These are phyloP conservation scores for Vitis amurensis DNA, from an alignment of 164 flowering plant genomes.

Conservation along the genomic window DNA sequence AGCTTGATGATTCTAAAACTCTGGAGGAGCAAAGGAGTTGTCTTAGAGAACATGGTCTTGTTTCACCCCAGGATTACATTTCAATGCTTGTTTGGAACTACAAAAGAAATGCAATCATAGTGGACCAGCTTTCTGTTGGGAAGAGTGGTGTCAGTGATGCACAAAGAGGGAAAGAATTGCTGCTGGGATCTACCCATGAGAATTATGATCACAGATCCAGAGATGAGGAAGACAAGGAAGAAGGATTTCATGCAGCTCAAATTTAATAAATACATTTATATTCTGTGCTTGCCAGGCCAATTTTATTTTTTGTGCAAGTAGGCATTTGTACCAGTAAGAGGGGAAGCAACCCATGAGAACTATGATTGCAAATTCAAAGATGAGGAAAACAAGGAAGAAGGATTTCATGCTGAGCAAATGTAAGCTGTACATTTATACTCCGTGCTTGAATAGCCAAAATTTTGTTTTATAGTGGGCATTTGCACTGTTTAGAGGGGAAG, in stretches of 20 bases:
- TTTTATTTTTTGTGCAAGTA: too few species aligned
- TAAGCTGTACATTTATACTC: too few species aligned
- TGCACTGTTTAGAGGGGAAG: too few species aligned
- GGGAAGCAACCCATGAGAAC: too few species aligned
- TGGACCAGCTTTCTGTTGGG: slow-evolving; percentile 44
- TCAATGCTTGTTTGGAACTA: slow-evolving; percentile 99
- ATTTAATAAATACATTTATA: slow-evolving; percentile 29
- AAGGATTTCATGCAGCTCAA: slow-evolving; percentile 35
- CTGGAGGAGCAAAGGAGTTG: slow-evolving; percentile 62
- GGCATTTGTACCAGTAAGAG: too few species aligned
- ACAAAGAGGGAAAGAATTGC: slow-evolving; percentile 22
- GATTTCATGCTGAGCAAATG: too few species aligned
- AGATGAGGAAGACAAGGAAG: slow-evolving; percentile 43
- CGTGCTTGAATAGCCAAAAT: too few species aligned
- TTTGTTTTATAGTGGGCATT: too few species aligned
- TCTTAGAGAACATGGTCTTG: slow-evolving; percentile 70
- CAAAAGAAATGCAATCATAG: slow-evolving; percentile 66
- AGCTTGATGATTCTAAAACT: slow-evolving; percentile 67
- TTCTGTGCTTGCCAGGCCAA: background rate
- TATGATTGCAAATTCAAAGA: too few species aligned
- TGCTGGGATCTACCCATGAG: slow-evolving; percentile 25
- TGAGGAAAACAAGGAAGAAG: too few species aligned
- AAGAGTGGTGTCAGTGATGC: slow-evolving; percentile 17
- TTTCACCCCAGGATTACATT: slow-evolving; percentile 89
- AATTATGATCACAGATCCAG: slow-evolving; percentile 16